Conservation (phyloP, 1,139 yeast genomes). For the Kodamaea plutei region DNA sequence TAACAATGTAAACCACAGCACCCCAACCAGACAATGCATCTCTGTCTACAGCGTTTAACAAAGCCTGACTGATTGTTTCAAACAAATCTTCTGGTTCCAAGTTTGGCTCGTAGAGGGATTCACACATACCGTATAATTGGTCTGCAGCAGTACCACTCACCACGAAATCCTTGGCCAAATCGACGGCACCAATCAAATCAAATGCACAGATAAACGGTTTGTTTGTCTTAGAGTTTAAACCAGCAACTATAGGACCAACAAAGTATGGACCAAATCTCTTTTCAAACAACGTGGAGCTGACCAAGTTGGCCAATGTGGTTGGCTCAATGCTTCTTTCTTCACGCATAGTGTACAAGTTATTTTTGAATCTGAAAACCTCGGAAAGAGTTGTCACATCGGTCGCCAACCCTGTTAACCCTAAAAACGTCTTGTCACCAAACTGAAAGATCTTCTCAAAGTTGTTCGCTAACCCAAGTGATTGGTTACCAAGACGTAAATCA, state of each 20-base stretch:
- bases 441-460: conserved; percentile 89
- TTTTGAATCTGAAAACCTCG: conserved; percentile 78
- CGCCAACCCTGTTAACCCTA: conserved; percentile 94
- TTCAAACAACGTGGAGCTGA: conserved; percentile 85
- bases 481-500: conserved; percentile 90
- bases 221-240: conserved; percentile 73
- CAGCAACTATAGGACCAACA: conserved; percentile 96
- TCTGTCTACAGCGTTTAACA: conserved; percentile 93
- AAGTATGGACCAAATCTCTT: conserved; percentile 96
- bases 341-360: conserved; percentile 82
- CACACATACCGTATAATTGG: conserved; percentile 98
- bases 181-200: conserved; percentile 95
- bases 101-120: conserved; percentile 89
- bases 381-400: conserved; percentile 86
- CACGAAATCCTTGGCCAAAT: conserved; percentile 89
- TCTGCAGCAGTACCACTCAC: conserved; percentile 97
- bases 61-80: conserved; percentile 92
- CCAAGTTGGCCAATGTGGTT: conserved; percentile 86
- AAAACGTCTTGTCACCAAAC: conserved; percentile 72
- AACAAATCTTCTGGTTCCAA: conserved; percentile 93
- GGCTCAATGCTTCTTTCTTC: conserved; percentile 95
- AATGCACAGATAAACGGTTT: conserved; percentile 94
- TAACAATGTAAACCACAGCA: conserved; percentile 86
- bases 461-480: conserved; percentile 87
- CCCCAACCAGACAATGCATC: conserved; percentile 99